These are phyloP conservation scores for Skeletonema marinoi DNA, from an alignment of 108 stramenopile genomes.

Conservation along the genomic window DNA sequence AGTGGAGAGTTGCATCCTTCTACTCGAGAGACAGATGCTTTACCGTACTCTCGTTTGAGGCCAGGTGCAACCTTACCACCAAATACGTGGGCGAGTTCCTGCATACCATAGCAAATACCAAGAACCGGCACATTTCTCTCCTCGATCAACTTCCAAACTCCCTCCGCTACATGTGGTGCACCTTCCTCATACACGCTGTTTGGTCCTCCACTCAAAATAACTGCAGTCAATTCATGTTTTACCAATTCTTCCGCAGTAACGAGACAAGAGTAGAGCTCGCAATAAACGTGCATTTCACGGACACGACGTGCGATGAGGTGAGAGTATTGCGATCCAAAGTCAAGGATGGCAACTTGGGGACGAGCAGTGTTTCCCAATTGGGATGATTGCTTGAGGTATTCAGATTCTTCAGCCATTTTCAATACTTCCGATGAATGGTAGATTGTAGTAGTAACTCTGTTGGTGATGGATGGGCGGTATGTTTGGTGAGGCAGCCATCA, in stretches of 20 bases:
- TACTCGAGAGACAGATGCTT: slow-evolving; percentile 77
- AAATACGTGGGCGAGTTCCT: slow-evolving; percentile 83
- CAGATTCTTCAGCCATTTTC: neutral
- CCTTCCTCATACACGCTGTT: slow-evolving; percentile 93
- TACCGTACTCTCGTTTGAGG: slow-evolving; percentile 94
- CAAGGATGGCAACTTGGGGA: slow-evolving; percentile 96
- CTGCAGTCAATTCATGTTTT: slow-evolving; percentile 82
- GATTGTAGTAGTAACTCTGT: no score
- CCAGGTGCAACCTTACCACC: slow-evolving; percentile 94
- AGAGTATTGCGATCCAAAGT: slow-evolving; percentile 98
- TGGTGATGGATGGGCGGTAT: neutral
- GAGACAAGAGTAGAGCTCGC: slow-evolving; percentile 95
- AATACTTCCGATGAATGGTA: neutral
- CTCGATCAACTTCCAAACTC: slow-evolving; percentile 92
- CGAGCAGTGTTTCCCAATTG: slow-evolving; percentile 32
- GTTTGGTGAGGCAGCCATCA: neutral
- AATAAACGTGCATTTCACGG: slow-evolving; percentile 95
- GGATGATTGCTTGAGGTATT: neutral
- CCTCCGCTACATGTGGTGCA: slow-evolving; percentile 91
- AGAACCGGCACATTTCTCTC: slow-evolving; percentile 89
- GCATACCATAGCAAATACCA: slow-evolving; percentile 99
- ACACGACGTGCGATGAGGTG: slow-evolving; percentile 98
- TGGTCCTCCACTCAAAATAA: slow-evolving; percentile 97
- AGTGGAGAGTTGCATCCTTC: slow-evolving; percentile 68
- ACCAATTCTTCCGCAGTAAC: slow-evolving; percentile 83